Conservation (phyloP, 208 protist genomes). For the Acanthamoeba rhysodes region DNA sequence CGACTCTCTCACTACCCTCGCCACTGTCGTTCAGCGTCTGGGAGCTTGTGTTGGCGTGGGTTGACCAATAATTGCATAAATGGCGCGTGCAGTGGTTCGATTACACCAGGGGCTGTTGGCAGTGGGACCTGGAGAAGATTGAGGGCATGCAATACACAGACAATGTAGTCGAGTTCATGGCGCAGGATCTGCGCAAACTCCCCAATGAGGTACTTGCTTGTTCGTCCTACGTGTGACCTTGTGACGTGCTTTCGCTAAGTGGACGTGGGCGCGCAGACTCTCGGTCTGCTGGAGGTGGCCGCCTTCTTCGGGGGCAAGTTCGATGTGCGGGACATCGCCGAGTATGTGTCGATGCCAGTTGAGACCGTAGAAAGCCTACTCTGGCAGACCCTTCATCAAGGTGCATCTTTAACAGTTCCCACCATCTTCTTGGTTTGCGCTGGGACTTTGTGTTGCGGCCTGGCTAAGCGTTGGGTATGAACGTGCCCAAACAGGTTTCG, state of each 20-base stretch:
- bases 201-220: neutral
- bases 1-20: neutral
- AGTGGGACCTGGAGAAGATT: constrained; percentile 69
- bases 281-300: constrained; percentile 33
- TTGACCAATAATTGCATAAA: neutral
- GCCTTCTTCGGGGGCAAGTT: constrained; percentile 64
- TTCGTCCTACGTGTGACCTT: neutral
- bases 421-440: neutral
- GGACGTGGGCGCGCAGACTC: neutral
- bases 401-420: neutral
- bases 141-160: constrained; percentile 68
- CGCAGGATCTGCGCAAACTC: constrained; percentile 61
- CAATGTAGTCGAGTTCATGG: constrained; percentile 74
- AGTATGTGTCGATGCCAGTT: constrained; percentile 13
- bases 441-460: neutral
- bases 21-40: neutral
- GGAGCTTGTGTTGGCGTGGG: neutral
- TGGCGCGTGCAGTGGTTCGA: neutral
- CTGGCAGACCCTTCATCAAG: constrained; percentile 53
- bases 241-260: neutral
- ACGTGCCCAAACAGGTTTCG: neutral
- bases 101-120: constrained; percentile 23
- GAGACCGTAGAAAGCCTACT: constrained; percentile 9
- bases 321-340: constrained; percentile 53
- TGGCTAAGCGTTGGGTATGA: neutral